Conservation (phyloP, 768 basidiomycete genomes). For the Naematelia encephala region DNA sequence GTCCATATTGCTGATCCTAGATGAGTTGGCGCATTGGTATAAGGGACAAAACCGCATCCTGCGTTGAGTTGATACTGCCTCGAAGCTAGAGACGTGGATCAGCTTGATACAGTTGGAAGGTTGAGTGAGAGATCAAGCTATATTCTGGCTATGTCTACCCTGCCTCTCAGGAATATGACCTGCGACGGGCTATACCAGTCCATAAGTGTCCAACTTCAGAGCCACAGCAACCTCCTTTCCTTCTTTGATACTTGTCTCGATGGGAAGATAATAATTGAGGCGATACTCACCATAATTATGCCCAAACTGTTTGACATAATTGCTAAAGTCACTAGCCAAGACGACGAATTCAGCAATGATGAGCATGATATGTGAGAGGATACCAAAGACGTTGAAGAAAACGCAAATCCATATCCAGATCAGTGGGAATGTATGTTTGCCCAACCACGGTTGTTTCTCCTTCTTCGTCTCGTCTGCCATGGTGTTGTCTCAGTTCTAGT, state of each 20-base stretch:
- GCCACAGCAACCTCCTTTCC: no score
- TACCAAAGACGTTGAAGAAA: conserved; percentile 18
- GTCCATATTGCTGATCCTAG: conserved; percentile 18
- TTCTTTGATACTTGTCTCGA: no score
- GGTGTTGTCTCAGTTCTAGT: not conserved
- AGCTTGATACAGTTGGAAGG: no score
- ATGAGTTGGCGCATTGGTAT: conserved; percentile 24
- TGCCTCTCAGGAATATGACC: no score
- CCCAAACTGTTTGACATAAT: conserved; percentile 17
- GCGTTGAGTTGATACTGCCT: conserved; percentile 14
- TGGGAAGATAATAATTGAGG: no score
- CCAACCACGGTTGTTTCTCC: conserved; percentile 15
- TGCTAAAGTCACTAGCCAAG: conserved; percentile 19
- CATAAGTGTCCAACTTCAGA: no score
- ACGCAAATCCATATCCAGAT: conserved; percentile 23
- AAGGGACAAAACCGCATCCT: conserved; percentile 15
- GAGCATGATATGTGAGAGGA: conserved; percentile 16
- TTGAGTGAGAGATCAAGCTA: no score
- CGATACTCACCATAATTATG: conserved; percentile 24
- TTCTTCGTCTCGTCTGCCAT: conserved; percentile 11
- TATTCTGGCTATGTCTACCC: no score
- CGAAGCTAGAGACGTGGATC: conserved; percentile 11
- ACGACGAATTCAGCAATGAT: conserved; percentile 24
- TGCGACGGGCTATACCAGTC: no score
- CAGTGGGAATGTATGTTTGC: conserved; percentile 16